These are phyloP conservation scores for Didymella glomerata DNA, from an alignment of 2,329 filamentous ascomycete species.

Conservation along the genomic window DNA sequence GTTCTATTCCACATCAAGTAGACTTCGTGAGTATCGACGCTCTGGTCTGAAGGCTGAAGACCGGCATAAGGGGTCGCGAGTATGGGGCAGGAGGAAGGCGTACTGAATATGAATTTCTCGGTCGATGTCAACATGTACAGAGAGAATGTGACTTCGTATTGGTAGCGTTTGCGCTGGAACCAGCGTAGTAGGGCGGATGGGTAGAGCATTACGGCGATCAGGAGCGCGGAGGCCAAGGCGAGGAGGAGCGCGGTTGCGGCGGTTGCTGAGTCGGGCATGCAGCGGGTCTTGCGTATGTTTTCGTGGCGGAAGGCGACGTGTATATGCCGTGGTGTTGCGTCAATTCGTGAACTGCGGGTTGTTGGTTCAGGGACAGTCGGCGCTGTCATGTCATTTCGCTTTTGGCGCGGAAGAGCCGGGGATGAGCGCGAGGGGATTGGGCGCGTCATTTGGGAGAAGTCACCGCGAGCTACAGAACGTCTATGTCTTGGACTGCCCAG, in stretches of 20 bases:
- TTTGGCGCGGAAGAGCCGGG: slow-evolving; percentile 22
- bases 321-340: slow-evolving; percentile 1
- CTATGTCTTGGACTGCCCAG: not conserved
- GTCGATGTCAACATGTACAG: slow-evolving; percentile 97
- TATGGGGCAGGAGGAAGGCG: slow-evolving; percentile 42
- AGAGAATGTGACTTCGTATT: slow-evolving; percentile 96
- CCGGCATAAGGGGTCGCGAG: not conserved
- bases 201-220: slow-evolving; percentile 56
- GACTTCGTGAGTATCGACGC: no score
- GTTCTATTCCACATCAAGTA: no score
- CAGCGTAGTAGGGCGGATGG: slow-evolving; percentile 73
- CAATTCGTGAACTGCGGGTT: not conserved
- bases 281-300: not conserved
- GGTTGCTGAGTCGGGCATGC: slow-evolving; percentile 46
- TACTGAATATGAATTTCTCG: slow-evolving; percentile 98
- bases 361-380: slow-evolving; percentile 12
- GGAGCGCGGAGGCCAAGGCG: slow-evolving; percentile 49
- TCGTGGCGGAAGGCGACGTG: not conserved
- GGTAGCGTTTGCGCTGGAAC: slow-evolving; percentile 95
- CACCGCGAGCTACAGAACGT: not conserved
- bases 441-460: slow-evolving; percentile 10
- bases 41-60: not conserved
- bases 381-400: slow-evolving; percentile 19
- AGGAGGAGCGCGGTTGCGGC: slow-evolving; percentile 50
- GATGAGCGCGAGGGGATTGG: slow-evolving; percentile 22